Conservation (phyloP, 2,329 filamentous ascomycete species). For the Diaporthe ampelina region DNA sequence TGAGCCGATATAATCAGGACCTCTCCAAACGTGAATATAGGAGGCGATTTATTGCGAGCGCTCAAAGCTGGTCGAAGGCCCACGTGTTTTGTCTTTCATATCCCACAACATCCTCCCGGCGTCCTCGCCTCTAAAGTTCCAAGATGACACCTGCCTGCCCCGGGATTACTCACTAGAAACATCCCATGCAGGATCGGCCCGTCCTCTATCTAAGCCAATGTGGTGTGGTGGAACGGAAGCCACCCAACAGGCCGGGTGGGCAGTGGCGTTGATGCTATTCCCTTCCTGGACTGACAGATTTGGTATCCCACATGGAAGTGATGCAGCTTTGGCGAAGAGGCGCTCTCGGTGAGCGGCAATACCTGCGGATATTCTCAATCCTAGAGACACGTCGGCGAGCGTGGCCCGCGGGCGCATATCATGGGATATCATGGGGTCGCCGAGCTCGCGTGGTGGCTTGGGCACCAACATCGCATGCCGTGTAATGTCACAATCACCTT, state of each 20-base stretch:
- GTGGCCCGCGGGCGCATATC: background rate
- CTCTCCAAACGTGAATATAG: background rate
- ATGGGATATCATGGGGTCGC: no score
- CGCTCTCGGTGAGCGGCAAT: slow-evolving; percentile 20
- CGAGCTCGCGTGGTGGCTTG: background rate
- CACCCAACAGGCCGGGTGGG: background rate
- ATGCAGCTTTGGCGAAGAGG: background rate
- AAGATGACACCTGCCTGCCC: background rate
- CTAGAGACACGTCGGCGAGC: background rate
- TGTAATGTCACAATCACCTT: no score
- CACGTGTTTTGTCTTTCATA: background rate
- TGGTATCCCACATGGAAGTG: background rate
- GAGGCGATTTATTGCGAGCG: no score
- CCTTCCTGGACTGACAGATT: background rate
- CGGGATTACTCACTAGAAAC: background rate
- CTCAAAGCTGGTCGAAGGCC: background rate
- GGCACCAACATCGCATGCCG: background rate
- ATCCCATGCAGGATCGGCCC: background rate
- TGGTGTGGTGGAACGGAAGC: background rate
- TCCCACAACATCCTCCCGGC: no score
- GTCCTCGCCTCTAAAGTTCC: background rate
- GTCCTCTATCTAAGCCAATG: background rate
- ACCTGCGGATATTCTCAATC: background rate
- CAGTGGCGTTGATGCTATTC: slow-evolving; percentile 7
- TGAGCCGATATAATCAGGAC: background rate